Percentiles rank a stretch among this genome's conserved stretches.
Conservation (phyloP, 164 flowering plant genomes). For the Umbilicus rupestris region DNA sequence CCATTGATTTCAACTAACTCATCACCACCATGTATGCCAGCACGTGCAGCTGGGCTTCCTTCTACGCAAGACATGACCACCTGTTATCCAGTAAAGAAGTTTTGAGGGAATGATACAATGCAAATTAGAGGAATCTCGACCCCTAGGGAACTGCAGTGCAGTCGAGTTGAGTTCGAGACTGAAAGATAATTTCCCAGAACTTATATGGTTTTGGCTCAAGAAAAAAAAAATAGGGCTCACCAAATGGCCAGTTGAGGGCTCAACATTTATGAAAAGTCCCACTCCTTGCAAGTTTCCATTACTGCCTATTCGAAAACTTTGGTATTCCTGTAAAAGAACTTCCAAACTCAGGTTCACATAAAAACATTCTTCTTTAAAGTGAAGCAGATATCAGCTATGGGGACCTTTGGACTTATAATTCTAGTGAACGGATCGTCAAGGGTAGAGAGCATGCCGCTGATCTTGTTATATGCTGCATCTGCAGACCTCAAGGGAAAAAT, state of each 20-base stretch:
- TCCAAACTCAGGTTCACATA: neutral
- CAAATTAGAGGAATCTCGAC: neutral
- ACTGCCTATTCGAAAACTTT: conserved; percentile 86
- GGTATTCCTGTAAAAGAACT: conserved; percentile 57
- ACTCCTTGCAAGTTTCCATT: conserved; percentile 95
- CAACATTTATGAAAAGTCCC: conserved; percentile 65
- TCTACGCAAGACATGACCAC: conserved; percentile 80
- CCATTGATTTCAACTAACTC: conserved; percentile 86
- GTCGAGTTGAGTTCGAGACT: no score
- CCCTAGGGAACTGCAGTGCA: no score
- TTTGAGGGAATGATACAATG: no score
- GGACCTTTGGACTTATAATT: conserved; percentile 91
- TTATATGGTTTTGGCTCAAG: neutral
- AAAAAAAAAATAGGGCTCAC: conserved; percentile 28
- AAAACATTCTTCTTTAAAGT: neutral
- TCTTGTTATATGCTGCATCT: conserved; percentile 88
- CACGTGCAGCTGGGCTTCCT: conserved; percentile 92
- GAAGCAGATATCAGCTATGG: neutral
- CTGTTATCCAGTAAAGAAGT: conserved; percentile 28
- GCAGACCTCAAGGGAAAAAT: conserved; percentile 83
- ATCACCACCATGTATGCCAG: conserved; percentile 92
- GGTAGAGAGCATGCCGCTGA: conserved; percentile 85
- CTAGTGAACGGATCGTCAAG: conserved; percentile 96
- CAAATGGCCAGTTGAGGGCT: conserved; percentile 83
- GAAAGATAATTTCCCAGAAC: no score